Conservation (phyloP, 805 yeast genomes). For the Wickerhamiella australiensis region DNA sequence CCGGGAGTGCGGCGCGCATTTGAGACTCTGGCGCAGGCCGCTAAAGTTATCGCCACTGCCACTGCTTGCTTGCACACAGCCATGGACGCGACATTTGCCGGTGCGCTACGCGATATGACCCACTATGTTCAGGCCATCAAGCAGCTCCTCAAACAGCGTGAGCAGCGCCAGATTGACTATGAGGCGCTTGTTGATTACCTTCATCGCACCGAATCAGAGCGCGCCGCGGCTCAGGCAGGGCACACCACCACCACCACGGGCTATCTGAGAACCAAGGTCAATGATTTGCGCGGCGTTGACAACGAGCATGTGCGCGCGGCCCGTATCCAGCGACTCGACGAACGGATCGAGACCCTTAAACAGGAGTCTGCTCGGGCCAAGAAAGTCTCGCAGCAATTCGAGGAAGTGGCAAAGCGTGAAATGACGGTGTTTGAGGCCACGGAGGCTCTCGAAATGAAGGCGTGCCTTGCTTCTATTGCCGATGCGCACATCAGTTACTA, state of each 20-base stretch:
- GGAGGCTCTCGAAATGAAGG: conserved; percentile 64
- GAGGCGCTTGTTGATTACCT: conserved; percentile 77
- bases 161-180: conserved; percentile 80
- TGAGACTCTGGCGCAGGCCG: conserved; percentile 37
- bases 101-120: conserved; percentile 75
- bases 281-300: conserved; percentile 51
- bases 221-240: conserved; percentile 40
- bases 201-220: conserved; percentile 56
- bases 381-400: conserved; percentile 40
- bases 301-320: conserved; percentile 45
- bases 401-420: conserved; percentile 45
- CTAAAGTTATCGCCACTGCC: conserved; percentile 35
- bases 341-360: conserved; percentile 38
- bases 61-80: conserved; percentile 35
- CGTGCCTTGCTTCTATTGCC: conserved; percentile 58
- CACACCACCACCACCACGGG: conserved; percentile 31
- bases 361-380: conserved; percentile 42
- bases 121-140: conserved; percentile 60
- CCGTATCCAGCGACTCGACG: conserved; percentile 39
- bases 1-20: conserved; percentile 30
- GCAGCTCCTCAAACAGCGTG: conserved; percentile 66
- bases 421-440: conserved; percentile 62
- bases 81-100: conserved; percentile 69
- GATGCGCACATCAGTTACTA: conserved; percentile 67
- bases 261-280: conserved; percentile 44